phyloP scores from a whole-genome alignment of 148 eudicot genomes.

The Fallopia convolvulus region DNA sequence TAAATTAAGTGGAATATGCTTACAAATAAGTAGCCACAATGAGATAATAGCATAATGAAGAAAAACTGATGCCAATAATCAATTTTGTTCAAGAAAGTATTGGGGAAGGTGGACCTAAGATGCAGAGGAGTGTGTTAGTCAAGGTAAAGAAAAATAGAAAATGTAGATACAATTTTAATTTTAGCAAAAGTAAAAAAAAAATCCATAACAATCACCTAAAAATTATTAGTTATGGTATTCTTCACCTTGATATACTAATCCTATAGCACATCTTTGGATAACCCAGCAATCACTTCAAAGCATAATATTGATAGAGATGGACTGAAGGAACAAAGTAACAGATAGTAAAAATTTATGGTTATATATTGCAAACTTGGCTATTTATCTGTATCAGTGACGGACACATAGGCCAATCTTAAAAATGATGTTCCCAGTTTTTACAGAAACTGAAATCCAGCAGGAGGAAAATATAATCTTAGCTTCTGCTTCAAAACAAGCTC shows the following conservation, averaged over 20 bases:
- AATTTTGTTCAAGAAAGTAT: background rate
- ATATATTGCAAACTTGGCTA: background rate
- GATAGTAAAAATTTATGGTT: background rate
- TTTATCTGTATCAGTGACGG: background rate
- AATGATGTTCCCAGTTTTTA: background rate
- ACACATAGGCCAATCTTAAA: background rate
- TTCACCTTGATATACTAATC: background rate
- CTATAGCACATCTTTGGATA: background rate
- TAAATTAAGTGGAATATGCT: background rate
- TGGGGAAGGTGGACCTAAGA: background rate
- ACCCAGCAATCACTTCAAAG: background rate
- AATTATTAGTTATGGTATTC: background rate
- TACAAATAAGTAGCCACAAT: background rate
- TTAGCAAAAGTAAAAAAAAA: background rate
- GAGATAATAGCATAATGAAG: slow-evolving; percentile 3
- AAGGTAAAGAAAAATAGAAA: background rate
- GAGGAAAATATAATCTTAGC: background rate
- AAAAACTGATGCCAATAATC: background rate
- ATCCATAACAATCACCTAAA: background rate
- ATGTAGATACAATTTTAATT: background rate
- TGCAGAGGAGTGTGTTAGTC: background rate
- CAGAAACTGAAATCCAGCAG: background rate
- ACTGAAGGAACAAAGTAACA: background rate
- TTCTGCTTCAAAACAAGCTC: background rate
- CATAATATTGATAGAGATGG: background rate